Evolutionary conservation across 805 yeast genomes (phyloP), one percentile per base, ranked within the genome.

Genomic region (Candida loeiensis): DNA sequence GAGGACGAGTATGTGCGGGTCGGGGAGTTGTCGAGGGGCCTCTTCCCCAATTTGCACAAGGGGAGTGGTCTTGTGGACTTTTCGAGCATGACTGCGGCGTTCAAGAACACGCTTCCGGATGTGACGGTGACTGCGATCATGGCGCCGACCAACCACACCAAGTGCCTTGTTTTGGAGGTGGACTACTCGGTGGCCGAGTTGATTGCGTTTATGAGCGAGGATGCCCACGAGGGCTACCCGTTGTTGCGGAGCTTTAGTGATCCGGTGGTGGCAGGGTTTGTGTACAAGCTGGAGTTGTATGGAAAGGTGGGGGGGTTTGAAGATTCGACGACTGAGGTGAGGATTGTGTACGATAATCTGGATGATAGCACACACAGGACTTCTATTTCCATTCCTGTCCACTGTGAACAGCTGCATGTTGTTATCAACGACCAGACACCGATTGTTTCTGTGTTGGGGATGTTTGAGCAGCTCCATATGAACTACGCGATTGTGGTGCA

Each of bases 141-240:
- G 72, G 53, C 59, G 0, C 66, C 71, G 1, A 35, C 56, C 2
- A 32, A 41, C 1, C 39, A 40, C 12, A 53, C 61, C n/a, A 61
- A 59, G 30, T 61, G 63, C 36, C 40, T 69, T 11, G 46, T 47
- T 34, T 45, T 66, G 16, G 39, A 50, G 20, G 59, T 54, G 0
- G 52, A 44, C 2, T 58, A 66, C 31, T 55, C 63, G 2, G 42
- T 48, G 3, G 31, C 43, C 2, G 40, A 39, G 2, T 33, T 69
- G 18, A 37, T 45, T 28, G 42, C 36, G 1, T 59, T 56, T 36
- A 31, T 57, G 12, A 45, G 53, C 13, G 63, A 61, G 21, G 71
- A 67, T 37, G 46, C 45, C 29, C 72, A 69, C 42, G 73, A 69
- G 40, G 73, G 73, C 1, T 69, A 67, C 41, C 74, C 74, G 1